Base-by-base conservation (phyloP, 2,329 filamentous ascomycete species). In the Cladosporium colombiae region DNA sequence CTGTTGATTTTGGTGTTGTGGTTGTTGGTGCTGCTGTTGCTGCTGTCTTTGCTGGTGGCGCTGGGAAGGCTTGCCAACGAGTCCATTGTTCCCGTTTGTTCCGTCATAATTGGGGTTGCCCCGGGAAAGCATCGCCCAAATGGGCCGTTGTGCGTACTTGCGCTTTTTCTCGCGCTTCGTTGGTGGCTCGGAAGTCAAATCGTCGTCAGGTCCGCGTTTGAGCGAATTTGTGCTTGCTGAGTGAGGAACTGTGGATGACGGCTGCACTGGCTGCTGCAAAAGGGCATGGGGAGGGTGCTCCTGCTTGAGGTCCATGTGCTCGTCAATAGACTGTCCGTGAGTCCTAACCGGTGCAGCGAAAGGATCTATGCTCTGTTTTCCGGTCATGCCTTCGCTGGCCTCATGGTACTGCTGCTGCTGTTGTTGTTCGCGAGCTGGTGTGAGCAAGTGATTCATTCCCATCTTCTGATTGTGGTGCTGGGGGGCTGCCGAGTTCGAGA, bases 111-210 rank as follows among this genome's bases (percentile, higher is more conserved):
- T 67, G 18, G 75, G 76, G 65, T 78, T 77, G 29, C 63, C 63
- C 16, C 61, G 68, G 29, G 68, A 64, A 10, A 76, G 70, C n/a
- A 72, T 67, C 7, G 76, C 76, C 76, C 76, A 78, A 13, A 72
- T 66, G 1, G 76, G 76, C 44, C 73, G 71, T 46, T 74, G 68
- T 11, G 64, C 69, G 62, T 76, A 75, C 62, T 74, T 74, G 16
- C 71, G 67, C 60, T 66, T 59, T 68, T 68, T 72, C 33, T 68
- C 71, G 44, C 70, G 72, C 66, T 78, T 78, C 8, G 66, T 59
- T 27, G 74, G 73, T 21, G 68, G 70, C 40, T 70, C 70, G 13
- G 66, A 67, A 5, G 68, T 65, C 11, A 67, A 57, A 4, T 70
- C 66, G 11, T 67, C 66, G 23, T 71, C 70, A 18, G 75, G 74